A percentile compares a stretch with the other conserved stretches of the same genome.
phyloP scores from a whole-genome alignment of 257 asterid species.

The Ilex aquifolium region DNA sequence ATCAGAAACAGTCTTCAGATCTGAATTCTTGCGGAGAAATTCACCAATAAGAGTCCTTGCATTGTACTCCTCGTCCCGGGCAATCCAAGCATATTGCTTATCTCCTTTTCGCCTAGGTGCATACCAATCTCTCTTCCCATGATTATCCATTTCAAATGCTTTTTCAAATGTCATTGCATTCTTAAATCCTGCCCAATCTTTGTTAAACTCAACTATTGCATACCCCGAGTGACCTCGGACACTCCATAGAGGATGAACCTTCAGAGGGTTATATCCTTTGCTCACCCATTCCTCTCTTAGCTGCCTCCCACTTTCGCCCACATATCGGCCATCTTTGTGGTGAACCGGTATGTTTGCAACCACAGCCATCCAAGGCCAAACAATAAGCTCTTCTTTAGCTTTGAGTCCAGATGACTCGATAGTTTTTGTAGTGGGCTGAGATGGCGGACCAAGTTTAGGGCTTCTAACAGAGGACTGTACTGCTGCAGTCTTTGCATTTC shows the following conservation, averaged over 20 bases:
- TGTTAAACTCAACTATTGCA: slow-evolving; percentile 63
- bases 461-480: not conserved
- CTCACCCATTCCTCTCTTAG: slow-evolving; percentile 47
- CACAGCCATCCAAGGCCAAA: slow-evolving; percentile 87
- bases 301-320: slow-evolving; percentile 62
- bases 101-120: slow-evolving; percentile 32
- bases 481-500: not conserved
- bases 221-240: slow-evolving; percentile 59
- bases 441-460: not conserved
- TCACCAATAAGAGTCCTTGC: slow-evolving; percentile 45
- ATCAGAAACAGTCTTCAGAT: slow-evolving; percentile 61
- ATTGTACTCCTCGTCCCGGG: slow-evolving; percentile 61
- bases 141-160: slow-evolving; percentile 54
- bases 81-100: slow-evolving; percentile 76
- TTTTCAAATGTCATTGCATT: slow-evolving; percentile 76
- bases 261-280: slow-evolving; percentile 65
- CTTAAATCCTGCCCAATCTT: slow-evolving; percentile 72
- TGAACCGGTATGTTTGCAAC: slow-evolving; percentile 64
- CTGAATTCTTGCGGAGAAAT: slow-evolving; percentile 67
- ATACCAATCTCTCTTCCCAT: slow-evolving; percentile 67
- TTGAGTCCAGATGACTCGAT: slow-evolving; percentile 3
- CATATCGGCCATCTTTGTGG: slow-evolving; percentile 42
- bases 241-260: slow-evolving; percentile 65
- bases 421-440: not conserved
- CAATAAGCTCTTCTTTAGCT: slow-evolving; percentile 52